Conservation (phyloP, 768 basidiomycete species). For the Podaxis carcinomalis region DNA sequence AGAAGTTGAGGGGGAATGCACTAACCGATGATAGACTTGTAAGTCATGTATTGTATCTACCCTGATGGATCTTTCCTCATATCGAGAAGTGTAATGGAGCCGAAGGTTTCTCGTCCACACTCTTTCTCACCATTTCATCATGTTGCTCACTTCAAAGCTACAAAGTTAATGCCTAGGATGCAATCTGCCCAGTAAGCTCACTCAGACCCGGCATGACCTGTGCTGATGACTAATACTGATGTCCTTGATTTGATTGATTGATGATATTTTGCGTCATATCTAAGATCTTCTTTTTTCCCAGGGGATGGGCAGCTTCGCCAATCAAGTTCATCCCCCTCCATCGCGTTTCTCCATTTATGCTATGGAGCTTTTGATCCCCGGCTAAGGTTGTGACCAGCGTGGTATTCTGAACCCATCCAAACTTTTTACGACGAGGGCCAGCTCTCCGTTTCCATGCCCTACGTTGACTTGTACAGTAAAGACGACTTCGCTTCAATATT, state of each 20-base stretch:
- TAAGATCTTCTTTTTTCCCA: slow-evolving; percentile 2
- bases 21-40: not conserved
- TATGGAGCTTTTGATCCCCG: slow-evolving; percentile 1
- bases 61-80: no score
- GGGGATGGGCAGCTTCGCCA: not conserved
- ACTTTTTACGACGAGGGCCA: slow-evolving; percentile 12
- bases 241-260: not conserved
- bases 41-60: not conserved
- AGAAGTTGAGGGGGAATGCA: not conserved
- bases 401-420: slow-evolving; percentile 6
- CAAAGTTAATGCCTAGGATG: not conserved
- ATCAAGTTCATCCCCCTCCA: not conserved
- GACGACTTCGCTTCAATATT: slow-evolving; percentile 69
- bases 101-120: no score
- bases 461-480: slow-evolving; percentile 55
- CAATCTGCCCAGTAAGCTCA: not conserved
- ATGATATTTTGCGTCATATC: not conserved
- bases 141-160: not conserved
- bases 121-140: no score
- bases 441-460: slow-evolving; percentile 47
- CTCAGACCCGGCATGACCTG: not conserved
- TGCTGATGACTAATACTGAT: not conserved
- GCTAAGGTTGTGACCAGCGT: not conserved
- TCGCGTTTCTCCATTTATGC: slow-evolving; percentile 6
- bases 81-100: no score